Evolutionary conservation across 2,329 filamentous ascomycete species (phyloP), one percentile per base, ranked within the genome.

Genomic region (Metarhizium anisopliae): DNA sequence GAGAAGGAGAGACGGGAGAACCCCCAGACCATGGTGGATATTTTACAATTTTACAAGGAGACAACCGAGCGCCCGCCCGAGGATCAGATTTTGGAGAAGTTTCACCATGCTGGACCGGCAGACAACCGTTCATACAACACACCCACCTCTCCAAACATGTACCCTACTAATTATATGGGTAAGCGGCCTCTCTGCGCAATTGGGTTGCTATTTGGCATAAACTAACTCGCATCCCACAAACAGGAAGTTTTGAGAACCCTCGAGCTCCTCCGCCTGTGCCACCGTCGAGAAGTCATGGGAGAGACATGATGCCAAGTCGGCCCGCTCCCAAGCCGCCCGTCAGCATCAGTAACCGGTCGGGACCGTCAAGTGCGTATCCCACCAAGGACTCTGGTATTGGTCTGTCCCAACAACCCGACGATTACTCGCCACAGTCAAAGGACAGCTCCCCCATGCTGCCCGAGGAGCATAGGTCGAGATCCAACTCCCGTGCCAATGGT

Each of bases 31-130:
- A 91, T 96, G 74, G 87, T 95, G 67, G 89, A 97, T 70, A 94
- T 99, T 65, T 86, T 99, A 72, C 89, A 87, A 58, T 97, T 97
- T 70, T 97, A 96, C 78, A 95, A 96, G 71, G 93, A 96, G 74
- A 96, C 90, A 61, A 87, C 89, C 30, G 90, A 93, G 63, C 79
- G 78, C 63, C 84, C 83, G 57, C 83, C 85, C 59, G 90, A 96
- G 68, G 90, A 96, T 66, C 88, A 89, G 64, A 87, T 94, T 56
- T 90, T 94, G 77, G 92, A 97, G 71, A 99, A 99, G 71, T 96
- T 99, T 70, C 90, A 95, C 65, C 86, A 96, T 74, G 90, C 88
- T 54, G 85, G 86, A 65, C 79, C 85, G 10, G 68, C 74, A 58
- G 79, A 82, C 57, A 66, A 74, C 63, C 76, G 78, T 54, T 72